Base-by-base conservation (phyloP, 495 filamentous ascomycete genomes). In the Neurospora sp. region DNA sequence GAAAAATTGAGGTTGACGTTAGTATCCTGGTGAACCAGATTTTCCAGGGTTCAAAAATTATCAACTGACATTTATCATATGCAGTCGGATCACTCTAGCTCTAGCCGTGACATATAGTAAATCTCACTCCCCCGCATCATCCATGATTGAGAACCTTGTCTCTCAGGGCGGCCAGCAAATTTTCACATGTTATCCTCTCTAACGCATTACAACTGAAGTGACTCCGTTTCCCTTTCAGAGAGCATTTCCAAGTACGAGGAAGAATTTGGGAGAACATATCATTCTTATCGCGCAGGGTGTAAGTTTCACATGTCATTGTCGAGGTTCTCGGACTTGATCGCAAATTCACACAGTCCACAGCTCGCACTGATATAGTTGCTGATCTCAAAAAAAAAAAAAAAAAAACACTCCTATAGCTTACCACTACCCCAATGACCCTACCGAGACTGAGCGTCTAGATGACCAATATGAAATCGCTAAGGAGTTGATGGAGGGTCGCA, bases 241-340 rank as follows among this genome's bases (percentile, higher is more conserved):
- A 82, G 78, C 75, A 80, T 85, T 8, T 82, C 77, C 13, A 82
- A 84, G 69, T 89, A 84, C 78, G 81, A 79, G 75, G 86, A 88
- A 73, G 86, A 90, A 76, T 90, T 90, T 74, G 89, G 89, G 73
- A 85, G 89, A 48, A 88, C 89, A 39, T 90, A 90, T 73, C 88
- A 90, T 76, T 83, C 87, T 66, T 90, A 88, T 77, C 83, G 85
- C 24, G 82, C 81, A 10, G 83, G 83, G 3, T 80, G 83, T 84
- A 75, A 73, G 76, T 76, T 70, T 70, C 15, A 37, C 15, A 71
- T 43, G 19, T 37, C 10, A 5, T 2, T 21, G n/a, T 48, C n/a
- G 3, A 4, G 8, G 5, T 45, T 45, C 42, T 45, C 19, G 10
- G 10, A 5, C 21, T 24, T 54, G 0, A 1, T 54, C 9, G 9